Evolutionary conservation across 1,284 basidiomycete species (phyloP), one percentile per base, ranked within the genome.

Genomic region (Ganoderma meredithae): DNA sequence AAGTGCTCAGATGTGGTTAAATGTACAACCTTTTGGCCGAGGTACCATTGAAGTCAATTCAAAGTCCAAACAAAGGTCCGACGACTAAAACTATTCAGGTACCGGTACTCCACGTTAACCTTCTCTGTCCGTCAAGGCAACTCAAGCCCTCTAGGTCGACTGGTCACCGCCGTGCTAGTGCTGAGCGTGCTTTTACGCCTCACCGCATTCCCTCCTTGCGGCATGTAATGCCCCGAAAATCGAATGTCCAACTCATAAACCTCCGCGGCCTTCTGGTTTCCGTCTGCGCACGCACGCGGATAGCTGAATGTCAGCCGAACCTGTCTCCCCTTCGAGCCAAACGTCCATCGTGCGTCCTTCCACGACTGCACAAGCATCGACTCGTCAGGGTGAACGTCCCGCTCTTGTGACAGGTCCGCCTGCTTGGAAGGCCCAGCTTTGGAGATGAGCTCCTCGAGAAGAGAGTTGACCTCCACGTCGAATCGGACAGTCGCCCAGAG

Each of bases 401-500:
- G 43, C 41, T 58, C 60, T 17, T 19, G n/a, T 17, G 36, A 39
- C 10, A 12, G 44, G 27, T 43, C 36, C 22, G 15, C 22, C 55
- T 22, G 17, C 52, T 31, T 27, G n/a, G 22, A 27, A 1, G 39
- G 47, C 61, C 31, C 55, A 12, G 31, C 55, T 33, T 58, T n/a
- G 33, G 55, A 19, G 55, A 58, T 9, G 36, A 10, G 39, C 9
- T 39, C 55, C 2, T 58, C 36, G 10, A 68, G 52, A 7, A 72
- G 40, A 13, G 64, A 60, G 43, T 63, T 60, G 43, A 68, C n/a
- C 27, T 65, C 66, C 2, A 55, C 4, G 56, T 72, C 68, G 58
- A 72, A 72, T 6, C 60, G 64, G 12, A 65, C 71, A 13, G 67
- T 64, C 49, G 71, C 69, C 71, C 69, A 72, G n/a, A 72, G 69